Conservation (phyloP, 805 yeast species). For the Pichia nakasei region DNA sequence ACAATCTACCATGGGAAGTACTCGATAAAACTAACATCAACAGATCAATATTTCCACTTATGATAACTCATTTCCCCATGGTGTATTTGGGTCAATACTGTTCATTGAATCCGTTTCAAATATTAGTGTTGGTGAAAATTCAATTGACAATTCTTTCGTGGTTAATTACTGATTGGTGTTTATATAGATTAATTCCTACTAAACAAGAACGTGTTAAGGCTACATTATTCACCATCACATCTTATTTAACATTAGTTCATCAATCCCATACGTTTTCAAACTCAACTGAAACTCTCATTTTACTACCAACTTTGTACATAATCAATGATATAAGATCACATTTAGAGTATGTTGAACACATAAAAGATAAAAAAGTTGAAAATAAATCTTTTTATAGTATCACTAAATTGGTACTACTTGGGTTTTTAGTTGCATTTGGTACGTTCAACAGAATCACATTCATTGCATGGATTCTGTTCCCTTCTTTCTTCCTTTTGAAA, state of each 20-base stretch:
- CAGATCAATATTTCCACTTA: conserved; percentile 63
- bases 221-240: conserved; percentile 40
- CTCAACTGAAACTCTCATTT: conserved; percentile 59
- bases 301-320: conserved; percentile 42
- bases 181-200: conserved; percentile 25
- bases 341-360: conserved; percentile 6
- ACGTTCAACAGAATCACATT: conserved; percentile 81
- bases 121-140: conserved; percentile 48
- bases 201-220: conserved; percentile 32
- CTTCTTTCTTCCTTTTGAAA: conserved; percentile 39
- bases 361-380: not conserved
- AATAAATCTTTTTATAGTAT: not conserved
- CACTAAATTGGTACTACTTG: conserved; percentile 21
- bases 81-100: conserved; percentile 30
- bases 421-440: conserved; percentile 58
- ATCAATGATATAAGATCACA: conserved; percentile 29
- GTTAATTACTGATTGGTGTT: conserved; percentile 24
- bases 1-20: conserved; percentile 81
- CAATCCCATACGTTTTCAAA: conserved; percentile 91
- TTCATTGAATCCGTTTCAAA: conserved; percentile 34
- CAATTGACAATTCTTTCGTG: conserved; percentile 30
- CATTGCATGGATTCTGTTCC: conserved; percentile 62
- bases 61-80: conserved; percentile 63
- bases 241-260: conserved; percentile 66
- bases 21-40: conserved; percentile 39